A percentile compares a stretch with the other conserved stretches of the same genome.
These are phyloP conservation scores for Lactuca sativa DNA, from an alignment of 129 eudicot species.

Conservation along the genomic window DNA sequence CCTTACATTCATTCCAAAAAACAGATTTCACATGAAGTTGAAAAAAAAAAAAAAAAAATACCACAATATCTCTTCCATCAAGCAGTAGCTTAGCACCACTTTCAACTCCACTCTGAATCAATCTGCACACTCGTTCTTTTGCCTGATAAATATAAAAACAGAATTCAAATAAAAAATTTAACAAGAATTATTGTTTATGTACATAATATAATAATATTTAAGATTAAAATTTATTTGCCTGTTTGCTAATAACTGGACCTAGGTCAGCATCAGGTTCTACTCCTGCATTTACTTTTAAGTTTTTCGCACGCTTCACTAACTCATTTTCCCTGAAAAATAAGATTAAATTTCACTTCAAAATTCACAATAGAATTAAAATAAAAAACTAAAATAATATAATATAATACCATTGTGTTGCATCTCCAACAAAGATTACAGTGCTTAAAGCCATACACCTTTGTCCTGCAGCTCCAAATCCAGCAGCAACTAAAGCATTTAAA, in stretches of 20 bases:
- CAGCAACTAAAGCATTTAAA: conserved; percentile 84
- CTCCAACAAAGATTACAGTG: conserved; percentile 95
- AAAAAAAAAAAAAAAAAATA: conserved; percentile 28
- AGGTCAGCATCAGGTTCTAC: conserved; percentile 94
- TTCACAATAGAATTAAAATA: neutral
- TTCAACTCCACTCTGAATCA: conserved; percentile 83
- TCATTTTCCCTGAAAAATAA: conserved; percentile 67
- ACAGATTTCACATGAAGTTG: neutral
- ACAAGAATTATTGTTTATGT: neutral
- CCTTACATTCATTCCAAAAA: neutral
- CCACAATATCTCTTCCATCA: conserved; percentile 94
- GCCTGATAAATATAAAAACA: conserved; percentile 52
- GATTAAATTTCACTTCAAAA: neutral
- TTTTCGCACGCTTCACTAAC: conserved; percentile 78
- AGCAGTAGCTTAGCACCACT: conserved; percentile 84
- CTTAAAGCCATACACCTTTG: conserved; percentile 99
- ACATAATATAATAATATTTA: no score
- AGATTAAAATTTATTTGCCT: conserved; percentile 44
- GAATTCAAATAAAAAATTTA: neutral
- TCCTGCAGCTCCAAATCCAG: conserved; percentile 99
- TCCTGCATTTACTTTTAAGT: conserved; percentile 87
- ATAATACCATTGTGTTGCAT: conserved; percentile 73
- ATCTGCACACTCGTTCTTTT: conserved; percentile 72
- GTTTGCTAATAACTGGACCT: conserved; percentile 97
- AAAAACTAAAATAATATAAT: neutral